Percentiles rank a stretch among this genome's conserved stretches.
Evolutionary conservation across 805 yeast species (phyloP).

Genomic region (Ogataea chonburiensis): DNA sequence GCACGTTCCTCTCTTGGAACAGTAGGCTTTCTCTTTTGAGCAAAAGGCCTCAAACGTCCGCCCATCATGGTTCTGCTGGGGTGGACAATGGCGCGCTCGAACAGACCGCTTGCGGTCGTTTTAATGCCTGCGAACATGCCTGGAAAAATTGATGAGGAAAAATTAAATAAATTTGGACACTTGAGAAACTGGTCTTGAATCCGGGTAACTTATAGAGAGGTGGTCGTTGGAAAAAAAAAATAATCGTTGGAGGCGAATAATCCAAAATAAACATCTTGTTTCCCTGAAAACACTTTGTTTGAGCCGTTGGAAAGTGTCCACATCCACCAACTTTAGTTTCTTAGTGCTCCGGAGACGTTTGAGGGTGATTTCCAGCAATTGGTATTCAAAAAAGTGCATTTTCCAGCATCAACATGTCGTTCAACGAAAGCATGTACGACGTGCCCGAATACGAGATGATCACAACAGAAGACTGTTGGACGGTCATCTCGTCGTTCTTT

Average conservation of each 20-base stretch:
- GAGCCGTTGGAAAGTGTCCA: slow-evolving; percentile 14
- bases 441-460: slow-evolving; percentile 62
- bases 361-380: slow-evolving; percentile 12
- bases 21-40: slow-evolving; percentile 24
- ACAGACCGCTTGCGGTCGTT: slow-evolving; percentile 8
- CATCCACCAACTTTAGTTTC: slow-evolving; percentile 6
- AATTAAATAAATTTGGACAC: slow-evolving; percentile 2
- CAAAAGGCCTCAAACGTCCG: slow-evolving; percentile 32
- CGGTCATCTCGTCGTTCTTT: slow-evolving; percentile 93
- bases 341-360: slow-evolving; percentile 9
- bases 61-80: slow-evolving; percentile 28
- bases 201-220: slow-evolving; percentile 4
- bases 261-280: slow-evolving; percentile 13
- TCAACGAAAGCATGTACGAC: slow-evolving; percentile 26
- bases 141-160: slow-evolving; percentile 1
- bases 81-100: slow-evolving; percentile 10
- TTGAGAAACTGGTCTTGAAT: not conserved
- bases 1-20: slow-evolving; percentile 26
- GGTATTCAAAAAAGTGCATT: slow-evolving; percentile 12
- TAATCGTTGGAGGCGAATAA: slow-evolving; percentile 13
- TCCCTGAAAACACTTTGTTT: slow-evolving; percentile 11
- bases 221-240: slow-evolving; percentile 13
- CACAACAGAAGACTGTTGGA: slow-evolving; percentile 99
- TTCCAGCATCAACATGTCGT: slow-evolving; percentile 18
- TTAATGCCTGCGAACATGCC: slow-evolving; percentile 9